These are phyloP conservation scores for Saccharomyces hybrid DNA, from an alignment of 1,139 yeast species.

Conservation along the genomic window DNA sequence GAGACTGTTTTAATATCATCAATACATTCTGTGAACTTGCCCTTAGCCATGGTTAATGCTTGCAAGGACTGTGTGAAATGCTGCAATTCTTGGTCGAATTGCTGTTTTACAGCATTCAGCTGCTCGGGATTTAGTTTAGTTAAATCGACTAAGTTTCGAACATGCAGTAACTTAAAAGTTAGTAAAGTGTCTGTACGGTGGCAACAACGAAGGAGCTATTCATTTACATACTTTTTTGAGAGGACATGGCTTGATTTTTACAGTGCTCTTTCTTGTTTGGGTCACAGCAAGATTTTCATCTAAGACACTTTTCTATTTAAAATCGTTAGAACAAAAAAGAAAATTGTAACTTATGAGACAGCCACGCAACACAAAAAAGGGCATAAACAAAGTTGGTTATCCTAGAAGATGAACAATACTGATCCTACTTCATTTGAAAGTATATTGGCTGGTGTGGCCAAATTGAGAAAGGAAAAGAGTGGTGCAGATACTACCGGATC, in stretches of 20 bases:
- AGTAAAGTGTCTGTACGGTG: constrained; percentile 5
- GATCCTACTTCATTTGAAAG: constrained; percentile 58
- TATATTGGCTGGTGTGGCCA: constrained; percentile 54
- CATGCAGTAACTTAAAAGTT: constrained; percentile 1
- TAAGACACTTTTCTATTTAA: background rate
- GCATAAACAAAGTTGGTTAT: background rate
- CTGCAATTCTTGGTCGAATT: constrained; percentile 76
- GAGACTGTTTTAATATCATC: constrained; percentile 58
- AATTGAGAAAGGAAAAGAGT: constrained; percentile 33
- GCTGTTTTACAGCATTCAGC: constrained; percentile 73
- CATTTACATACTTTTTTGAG: constrained; percentile 20
- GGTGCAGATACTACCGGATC: constrained; percentile 5
- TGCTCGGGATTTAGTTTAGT: constrained; percentile 74
- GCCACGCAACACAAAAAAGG: background rate
- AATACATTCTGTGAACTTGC: constrained; percentile 76
- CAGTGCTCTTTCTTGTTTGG: background rate
- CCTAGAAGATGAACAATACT: constrained; percentile 23
- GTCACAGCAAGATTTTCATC: background rate
- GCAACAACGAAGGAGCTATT: constrained; percentile 2
- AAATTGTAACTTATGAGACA: background rate
- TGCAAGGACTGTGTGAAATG: constrained; percentile 80
- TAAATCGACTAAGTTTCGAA: constrained; percentile 43
- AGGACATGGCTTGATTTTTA: constrained; percentile 12
- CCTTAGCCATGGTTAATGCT: constrained; percentile 77
- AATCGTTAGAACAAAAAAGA: constrained; percentile 7